Conservation (phyloP, 352 stramenopile genomes). For the Pythium oligandrum region DNA sequence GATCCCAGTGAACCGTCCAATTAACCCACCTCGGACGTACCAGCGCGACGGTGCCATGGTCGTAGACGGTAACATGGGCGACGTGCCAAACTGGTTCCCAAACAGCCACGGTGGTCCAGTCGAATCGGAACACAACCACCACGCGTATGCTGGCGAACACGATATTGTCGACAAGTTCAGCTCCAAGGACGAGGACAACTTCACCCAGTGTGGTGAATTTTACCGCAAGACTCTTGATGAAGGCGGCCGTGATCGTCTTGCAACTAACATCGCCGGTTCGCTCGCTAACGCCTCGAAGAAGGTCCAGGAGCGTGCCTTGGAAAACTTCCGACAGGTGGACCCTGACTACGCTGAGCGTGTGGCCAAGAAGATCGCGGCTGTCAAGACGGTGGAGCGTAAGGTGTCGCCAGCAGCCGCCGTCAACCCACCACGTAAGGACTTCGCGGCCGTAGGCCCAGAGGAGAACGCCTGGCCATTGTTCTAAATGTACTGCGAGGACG, state of each 20-base stretch:
- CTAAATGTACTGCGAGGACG: constrained; percentile 15
- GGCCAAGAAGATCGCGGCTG: constrained; percentile 58
- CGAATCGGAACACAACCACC: constrained; percentile 10
- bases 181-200: constrained; percentile 89
- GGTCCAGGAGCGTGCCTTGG: constrained; percentile 79
- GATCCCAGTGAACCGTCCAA: constrained; percentile 85
- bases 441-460: constrained; percentile 38
- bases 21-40: constrained; percentile 71
- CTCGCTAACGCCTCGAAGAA: constrained; percentile 71
- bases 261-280: constrained; percentile 84
- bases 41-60: constrained; percentile 82
- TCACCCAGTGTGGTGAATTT: constrained; percentile 78
- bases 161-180: constrained; percentile 54
- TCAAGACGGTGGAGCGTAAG: constrained; percentile 18
- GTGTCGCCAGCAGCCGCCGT: constrained; percentile 28
- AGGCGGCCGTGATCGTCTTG: constrained; percentile 67
- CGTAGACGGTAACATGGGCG: constrained; percentile 68
- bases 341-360: constrained; percentile 81
- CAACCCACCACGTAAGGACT: constrained; percentile 58
- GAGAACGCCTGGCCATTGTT: constrained; percentile 44
- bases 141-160: constrained; percentile 31
- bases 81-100: constrained; percentile 83
- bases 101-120: constrained; percentile 70
- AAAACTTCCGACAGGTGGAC: constrained; percentile 87
- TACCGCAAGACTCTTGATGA: constrained; percentile 78